Conservation (phyloP, 1,284 basidiomycete species). For the Chalciporus sp. region DNA sequence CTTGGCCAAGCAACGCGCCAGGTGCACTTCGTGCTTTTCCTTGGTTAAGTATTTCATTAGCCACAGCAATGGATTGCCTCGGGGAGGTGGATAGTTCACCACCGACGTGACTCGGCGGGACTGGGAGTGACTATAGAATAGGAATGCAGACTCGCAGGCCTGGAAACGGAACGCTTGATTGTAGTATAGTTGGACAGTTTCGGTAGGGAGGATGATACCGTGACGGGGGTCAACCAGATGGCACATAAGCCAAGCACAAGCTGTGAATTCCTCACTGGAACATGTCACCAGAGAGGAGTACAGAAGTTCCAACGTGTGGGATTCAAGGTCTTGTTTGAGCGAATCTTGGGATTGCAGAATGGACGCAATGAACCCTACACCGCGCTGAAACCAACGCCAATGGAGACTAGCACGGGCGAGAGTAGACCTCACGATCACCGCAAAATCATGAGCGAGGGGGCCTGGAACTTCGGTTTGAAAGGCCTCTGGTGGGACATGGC, state of each 20-base stretch:
- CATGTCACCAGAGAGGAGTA: slow-evolving; percentile 42
- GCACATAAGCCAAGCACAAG: slow-evolving; percentile 37
- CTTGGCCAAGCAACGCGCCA: slow-evolving; percentile 46
- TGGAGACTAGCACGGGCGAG: slow-evolving; percentile 50
- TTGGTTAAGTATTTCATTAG: slow-evolving; percentile 48
- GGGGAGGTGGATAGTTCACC: slow-evolving; percentile 52
- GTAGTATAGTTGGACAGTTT: slow-evolving; percentile 49
- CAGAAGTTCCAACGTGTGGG: slow-evolving; percentile 37
- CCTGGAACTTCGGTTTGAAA: slow-evolving; percentile 37
- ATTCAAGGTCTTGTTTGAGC: slow-evolving; percentile 29
- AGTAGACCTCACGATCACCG: slow-evolving; percentile 46
- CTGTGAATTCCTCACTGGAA: slow-evolving; percentile 30
- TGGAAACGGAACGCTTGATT: slow-evolving; percentile 34
- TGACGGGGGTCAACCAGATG: slow-evolving; percentile 23
- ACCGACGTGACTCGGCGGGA: slow-evolving; percentile 29
- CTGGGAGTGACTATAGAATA: slow-evolving; percentile 47
- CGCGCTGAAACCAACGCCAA: slow-evolving; percentile 50
- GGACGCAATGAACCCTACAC: slow-evolving; percentile 39
- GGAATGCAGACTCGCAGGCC: slow-evolving; percentile 36
- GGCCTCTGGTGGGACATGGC: slow-evolving; percentile 41
- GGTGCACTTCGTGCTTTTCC: slow-evolving; percentile 41
- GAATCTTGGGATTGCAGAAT: slow-evolving; percentile 36
- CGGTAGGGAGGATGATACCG: slow-evolving; percentile 40
- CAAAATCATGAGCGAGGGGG: slow-evolving; percentile 40
- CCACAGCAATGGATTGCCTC: slow-evolving; percentile 47